These are phyloP conservation scores for Trametes elegans DNA, from an alignment of 768 basidiomycete genomes.

Conservation along the genomic window DNA sequence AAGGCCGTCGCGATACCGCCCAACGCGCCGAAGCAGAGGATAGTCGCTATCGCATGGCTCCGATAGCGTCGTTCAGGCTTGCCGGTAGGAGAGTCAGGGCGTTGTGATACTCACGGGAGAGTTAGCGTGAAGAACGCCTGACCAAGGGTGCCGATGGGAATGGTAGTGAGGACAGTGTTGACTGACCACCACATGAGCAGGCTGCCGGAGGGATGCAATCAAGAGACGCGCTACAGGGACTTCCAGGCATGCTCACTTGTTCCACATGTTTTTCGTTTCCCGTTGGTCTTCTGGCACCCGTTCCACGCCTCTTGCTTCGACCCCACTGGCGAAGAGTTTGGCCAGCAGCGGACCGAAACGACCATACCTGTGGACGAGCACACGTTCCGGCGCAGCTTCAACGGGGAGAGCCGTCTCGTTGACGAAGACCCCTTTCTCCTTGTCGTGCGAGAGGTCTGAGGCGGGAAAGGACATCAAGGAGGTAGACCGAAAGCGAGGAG, in stretches of 20 bases:
- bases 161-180: conserved; percentile 40
- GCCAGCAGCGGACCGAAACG: conserved; percentile 26
- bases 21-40: conserved; percentile 44
- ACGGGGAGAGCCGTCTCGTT: conserved; percentile 7
- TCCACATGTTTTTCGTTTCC: conserved; percentile 43
- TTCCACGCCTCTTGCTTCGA: conserved; percentile 55
- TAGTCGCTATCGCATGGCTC: conserved; percentile 45
- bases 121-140: conserved; percentile 49
- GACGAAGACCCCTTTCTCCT: conserved; percentile 24
- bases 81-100: neutral
- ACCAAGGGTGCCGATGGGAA: conserved; percentile 50
- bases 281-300: conserved; percentile 51
- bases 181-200: conserved; percentile 52
- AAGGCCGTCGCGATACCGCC: conserved; percentile 44
- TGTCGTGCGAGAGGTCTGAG: conserved; percentile 22
- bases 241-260: conserved; percentile 34
- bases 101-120: conserved; percentile 34
- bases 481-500: neutral
- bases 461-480: conserved; percentile 14
- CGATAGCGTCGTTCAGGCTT: neutral
- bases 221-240: neutral
- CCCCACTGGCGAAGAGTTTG: conserved; percentile 45
- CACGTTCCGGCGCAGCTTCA: conserved; percentile 20
- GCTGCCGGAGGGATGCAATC: conserved; percentile 25
- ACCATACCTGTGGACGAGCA: conserved; percentile 24